phyloP scores from a whole-genome alignment of 352 stramenopile genomes.

The Globisporangium carolinianum region DNA sequence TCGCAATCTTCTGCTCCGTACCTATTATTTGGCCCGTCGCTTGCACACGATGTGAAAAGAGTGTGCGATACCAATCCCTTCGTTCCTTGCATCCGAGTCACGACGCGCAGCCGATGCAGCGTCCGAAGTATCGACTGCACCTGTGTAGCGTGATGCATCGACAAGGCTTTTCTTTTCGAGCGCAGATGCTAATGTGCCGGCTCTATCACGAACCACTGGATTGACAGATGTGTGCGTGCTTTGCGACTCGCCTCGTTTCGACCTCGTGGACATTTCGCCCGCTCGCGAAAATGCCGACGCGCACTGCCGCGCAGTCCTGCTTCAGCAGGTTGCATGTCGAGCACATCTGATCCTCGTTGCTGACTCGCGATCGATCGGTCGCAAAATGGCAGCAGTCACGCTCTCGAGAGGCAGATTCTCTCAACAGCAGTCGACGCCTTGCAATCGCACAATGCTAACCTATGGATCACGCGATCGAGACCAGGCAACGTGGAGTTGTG shows the following conservation, averaged over 20 bases:
- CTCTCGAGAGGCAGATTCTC: neutral
- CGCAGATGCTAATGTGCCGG: neutral
- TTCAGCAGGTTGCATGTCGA: neutral
- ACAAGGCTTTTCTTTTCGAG: neutral
- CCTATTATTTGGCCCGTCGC: neutral
- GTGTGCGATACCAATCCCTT: neutral
- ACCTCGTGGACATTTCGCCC: neutral
- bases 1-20: neutral
- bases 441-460: neutral
- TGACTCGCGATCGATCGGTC: neutral
- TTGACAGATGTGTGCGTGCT: neutral
- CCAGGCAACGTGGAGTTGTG: no score
- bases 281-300: neutral
- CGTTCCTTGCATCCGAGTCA: neutral
- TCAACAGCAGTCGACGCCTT: neutral
- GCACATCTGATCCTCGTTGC: no score
- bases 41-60: neutral
- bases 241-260: neutral
- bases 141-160: neutral
- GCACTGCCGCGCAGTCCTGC: neutral
- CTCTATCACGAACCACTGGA: conserved; percentile 3
- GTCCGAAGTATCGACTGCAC: neutral
- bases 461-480: neutral
- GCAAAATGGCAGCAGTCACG: neutral
- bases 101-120: neutral